Evolutionary conservation across 257 asterid species (phyloP), one percentile per base, ranked within the genome.

Genomic region (Lycium barbarum): DNA sequence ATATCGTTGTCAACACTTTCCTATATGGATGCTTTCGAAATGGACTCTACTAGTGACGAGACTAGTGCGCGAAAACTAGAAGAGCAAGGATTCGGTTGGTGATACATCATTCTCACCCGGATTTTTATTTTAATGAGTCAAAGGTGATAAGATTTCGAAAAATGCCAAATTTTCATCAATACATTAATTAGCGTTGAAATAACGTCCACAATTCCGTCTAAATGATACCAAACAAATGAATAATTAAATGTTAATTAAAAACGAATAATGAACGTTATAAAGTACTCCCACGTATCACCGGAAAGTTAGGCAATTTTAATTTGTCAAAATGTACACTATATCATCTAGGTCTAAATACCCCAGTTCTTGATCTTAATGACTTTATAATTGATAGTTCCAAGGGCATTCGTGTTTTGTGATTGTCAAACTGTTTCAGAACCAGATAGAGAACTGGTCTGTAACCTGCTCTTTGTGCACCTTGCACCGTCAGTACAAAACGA

Each of bases 41-140:
- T 40, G 45, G 45, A 40, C 45, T 40, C 45, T 6, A 40, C 4
- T 4, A 40, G 45, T 40, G 45, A 26, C 33, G 33, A 26, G 33
- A 26, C 33, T 40, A 40, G 45, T 40, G 45, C 35, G 33, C 61
- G 80, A 10, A 43, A 82, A 86, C 59, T 49, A 33, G 15, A 63
- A 66, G 81, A 79, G 76, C 47, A 72, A 84, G 78, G 93, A 92
- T 92, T 40, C 58, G 87, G 87, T 49, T 26, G 95, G 89, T 90
- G 84, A 78, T 86, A 89, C 88, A 87, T 89, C 92, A 76, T 72
- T 83, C 84, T 92, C 93, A 74, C 36, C 36, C 17, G 59, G 89
- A 91, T 90, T 35, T 85, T 65, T 71, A 51, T 76, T 74, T 49
- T 49, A 51, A 7, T 13, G 47, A 76, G 22, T 51, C 0, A 51